phyloP scores from a whole-genome alignment of 805 yeast genomes.

The Yarrowia porcina region DNA sequence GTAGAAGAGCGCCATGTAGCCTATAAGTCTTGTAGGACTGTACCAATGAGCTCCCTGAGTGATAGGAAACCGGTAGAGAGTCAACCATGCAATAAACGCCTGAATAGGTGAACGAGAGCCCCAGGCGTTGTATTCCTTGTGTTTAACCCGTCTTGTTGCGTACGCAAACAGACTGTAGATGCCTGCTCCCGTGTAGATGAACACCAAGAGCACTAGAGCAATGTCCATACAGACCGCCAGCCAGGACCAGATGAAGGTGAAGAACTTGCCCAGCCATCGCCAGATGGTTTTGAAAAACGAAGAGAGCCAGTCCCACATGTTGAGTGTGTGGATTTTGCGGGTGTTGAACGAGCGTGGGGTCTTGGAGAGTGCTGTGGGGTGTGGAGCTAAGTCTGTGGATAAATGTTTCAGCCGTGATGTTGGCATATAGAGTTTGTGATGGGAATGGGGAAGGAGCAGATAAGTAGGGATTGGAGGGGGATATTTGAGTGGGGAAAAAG shows the following conservation, averaged over 20 bases:
- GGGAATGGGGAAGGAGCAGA: no score
- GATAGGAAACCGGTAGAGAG: not conserved
- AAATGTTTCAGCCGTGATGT: conserved; percentile 15
- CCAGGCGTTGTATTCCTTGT: conserved; percentile 17
- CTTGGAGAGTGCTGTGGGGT: not conserved
- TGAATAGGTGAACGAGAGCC: conserved; percentile 9
- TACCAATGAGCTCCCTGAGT: not conserved
- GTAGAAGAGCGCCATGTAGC: conserved; percentile 14
- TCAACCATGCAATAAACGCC: conserved; percentile 15
- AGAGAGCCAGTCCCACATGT: conserved; percentile 24
- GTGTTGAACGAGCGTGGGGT: conserved; percentile 5
- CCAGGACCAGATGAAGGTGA: conserved; percentile 11
- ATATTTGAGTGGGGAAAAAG: no score
- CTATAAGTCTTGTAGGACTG: not conserved
- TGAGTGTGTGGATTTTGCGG: conserved; percentile 13
- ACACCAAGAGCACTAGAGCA: conserved; percentile 3
- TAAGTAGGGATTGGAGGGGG: no score
- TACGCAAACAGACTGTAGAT: conserved; percentile 4
- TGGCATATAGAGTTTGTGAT: no score
- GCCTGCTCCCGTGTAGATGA: conserved; percentile 1
- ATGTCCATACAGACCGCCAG: conserved; percentile 4
- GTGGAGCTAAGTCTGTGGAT: not conserved
- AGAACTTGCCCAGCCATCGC: not conserved
- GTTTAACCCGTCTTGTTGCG: not conserved
- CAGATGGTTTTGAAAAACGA: conserved; percentile 3